Base-by-base conservation (phyloP, 2,329 filamentous ascomycete species). In the Botrytis deweyae region DNA sequence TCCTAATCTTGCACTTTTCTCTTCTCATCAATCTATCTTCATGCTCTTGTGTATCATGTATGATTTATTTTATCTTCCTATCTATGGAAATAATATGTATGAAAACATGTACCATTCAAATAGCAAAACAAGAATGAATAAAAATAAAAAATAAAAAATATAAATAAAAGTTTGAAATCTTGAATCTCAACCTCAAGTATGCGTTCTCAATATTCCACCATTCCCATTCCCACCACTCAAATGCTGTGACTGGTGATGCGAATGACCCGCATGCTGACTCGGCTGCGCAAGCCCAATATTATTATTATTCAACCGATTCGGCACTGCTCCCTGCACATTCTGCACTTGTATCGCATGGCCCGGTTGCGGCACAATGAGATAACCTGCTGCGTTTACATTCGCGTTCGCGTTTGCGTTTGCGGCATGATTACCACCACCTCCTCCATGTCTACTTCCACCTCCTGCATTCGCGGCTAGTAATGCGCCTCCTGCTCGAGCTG, bases 261-360 rank as follows among this genome's bases (percentile, higher is more conserved):
- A n/a, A 20, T 29, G 36, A n/a, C 9, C 12, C 20, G 9, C 33
- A 62, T 36, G 33, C 5, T 18, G 14, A 10, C 3, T 40, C 1
- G 49, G 49, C 36, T 18, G 18, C n/a, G 66, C 38, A 58, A 69
- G 49, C 16, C 66, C 66, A 33, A 69, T 69, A 18, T 69, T 69
- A 33, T 44, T 69, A 22, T 69, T 69, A n/a, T 69, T 58, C 16
- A 69, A 49, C 7, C 66, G 66, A 42, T 69, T 69, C 0, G 38
- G n/a, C 7, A 29, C 52, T 10, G n/a, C 52, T 9, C 52, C 52
- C 14, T 58, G 52, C 6, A 58, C n/a, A 58, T 58, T 58, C 12
- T 58, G 52, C n/a, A 33, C 52, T 58, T 58, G n/a, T 8, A 58
- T 29, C 3, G n/a, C 52, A 58, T 58, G n/a, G 3, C 52, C 52